These are phyloP conservation scores for Wickerhamiella siamensis DNA, from an alignment of 805 yeast genomes.

Conservation along the genomic window DNA sequence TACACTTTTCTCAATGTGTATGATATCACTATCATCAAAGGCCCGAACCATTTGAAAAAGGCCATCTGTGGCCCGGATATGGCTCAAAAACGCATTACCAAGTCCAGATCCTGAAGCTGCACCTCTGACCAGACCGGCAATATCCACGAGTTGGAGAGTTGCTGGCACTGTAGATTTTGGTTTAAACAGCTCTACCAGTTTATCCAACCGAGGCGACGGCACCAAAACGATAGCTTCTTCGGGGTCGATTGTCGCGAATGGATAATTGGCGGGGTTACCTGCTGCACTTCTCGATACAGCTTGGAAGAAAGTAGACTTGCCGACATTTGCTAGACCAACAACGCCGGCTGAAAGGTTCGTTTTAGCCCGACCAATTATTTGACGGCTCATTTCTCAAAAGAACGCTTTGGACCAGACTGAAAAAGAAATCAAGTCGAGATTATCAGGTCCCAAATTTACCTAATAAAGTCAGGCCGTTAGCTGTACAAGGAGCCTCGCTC, in stretches of 20 bases:
- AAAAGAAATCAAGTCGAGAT: not conserved
- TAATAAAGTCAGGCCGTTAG: no score
- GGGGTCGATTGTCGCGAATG: conserved; percentile 95
- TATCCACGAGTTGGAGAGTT: conserved; percentile 44
- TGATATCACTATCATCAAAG: conserved; percentile 48
- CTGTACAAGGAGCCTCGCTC: no score
- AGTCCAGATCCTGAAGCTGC: conserved; percentile 53
- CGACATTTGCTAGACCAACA: conserved; percentile 65
- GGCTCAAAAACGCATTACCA: conserved; percentile 58
- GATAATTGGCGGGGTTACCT: conserved; percentile 96
- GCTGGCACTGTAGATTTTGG: conserved; percentile 42
- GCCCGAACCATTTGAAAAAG: conserved; percentile 55
- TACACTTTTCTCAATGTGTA: conserved; percentile 50
- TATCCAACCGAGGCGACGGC: conserved; percentile 79
- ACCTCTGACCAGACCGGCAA: conserved; percentile 57
- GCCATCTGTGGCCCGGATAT: conserved; percentile 59
- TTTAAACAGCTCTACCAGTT: conserved; percentile 34
- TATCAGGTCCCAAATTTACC: not conserved
- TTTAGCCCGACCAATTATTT: conserved; percentile 13
- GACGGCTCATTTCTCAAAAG: conserved; percentile 1
- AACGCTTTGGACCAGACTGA: not conserved
- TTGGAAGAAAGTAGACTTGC: conserved; percentile 95
- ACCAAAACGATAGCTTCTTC: conserved; percentile 95
- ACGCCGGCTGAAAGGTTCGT: conserved; percentile 30
- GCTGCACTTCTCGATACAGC: conserved; percentile 85